Evolutionary conservation across 2,329 filamentous ascomycete species (phyloP), one percentile per base, ranked within the genome.

Genomic region (Exophiala dermatitidis): DNA sequence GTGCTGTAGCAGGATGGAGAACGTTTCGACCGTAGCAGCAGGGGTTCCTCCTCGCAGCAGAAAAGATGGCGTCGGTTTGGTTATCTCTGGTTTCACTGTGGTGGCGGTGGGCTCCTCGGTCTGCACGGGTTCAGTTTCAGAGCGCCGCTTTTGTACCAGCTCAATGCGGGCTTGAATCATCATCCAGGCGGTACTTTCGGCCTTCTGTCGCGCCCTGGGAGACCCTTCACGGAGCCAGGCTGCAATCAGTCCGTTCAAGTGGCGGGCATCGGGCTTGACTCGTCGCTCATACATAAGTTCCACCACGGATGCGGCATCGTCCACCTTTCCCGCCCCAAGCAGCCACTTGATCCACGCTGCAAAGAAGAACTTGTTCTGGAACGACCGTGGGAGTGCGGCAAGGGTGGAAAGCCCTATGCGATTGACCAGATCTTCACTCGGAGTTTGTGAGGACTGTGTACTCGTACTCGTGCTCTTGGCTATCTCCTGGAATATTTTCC

Each of bases 311-410:
- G 80, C 76, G 2, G 88, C 88, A 1, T 84, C 85, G 52, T 86
- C 79, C 9, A 87, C 71, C 59, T 89, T 80, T 1, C 82, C 83
- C 53, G 83, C 80, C 10, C 84, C 84, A 52, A 94, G 86, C 5
- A 94, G 79, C 46, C 86, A 82, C 69, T 91, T 91, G 64, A 95
- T 78, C 90, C 90, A 95, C 63, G 88, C 90, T 33, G 85, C 86
- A 60, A 90, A 86, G 69, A 95, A 88, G 69, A 89, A 91, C 58
- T 85, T 83, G 68, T 94, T 93, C 43, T 75, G 72, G 50, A 79
- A 77, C 33, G 67, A 67, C 8, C 69, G 66, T 3, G 82, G 82
- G 19, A 85, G 65, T 30, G 74, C 65, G 3, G 74, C 74, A 29
- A 84, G 65, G 1, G 73, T 73, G 6, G 72, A 68, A 3, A 78